Percentiles rank a stretch among this genome's conserved stretches.
These are phyloP conservation scores for Microbotryum saponariae DNA, from an alignment of 1,284 basidiomycete species.

Conservation along the genomic window DNA sequence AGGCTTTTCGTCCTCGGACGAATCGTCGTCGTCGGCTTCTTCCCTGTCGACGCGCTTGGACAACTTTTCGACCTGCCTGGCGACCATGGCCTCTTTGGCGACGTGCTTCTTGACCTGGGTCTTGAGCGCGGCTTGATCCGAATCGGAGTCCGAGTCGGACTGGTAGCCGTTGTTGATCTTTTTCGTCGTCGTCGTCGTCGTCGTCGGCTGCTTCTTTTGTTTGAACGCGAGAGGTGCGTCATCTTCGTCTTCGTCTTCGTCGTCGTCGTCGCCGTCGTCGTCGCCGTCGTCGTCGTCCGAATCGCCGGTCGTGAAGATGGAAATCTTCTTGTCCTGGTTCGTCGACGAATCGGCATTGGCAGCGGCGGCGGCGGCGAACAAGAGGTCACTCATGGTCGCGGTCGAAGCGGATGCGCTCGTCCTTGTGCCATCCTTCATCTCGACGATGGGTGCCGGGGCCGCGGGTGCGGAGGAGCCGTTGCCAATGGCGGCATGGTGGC, in stretches of 20 bases:
- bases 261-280: slow-evolving; percentile 8
- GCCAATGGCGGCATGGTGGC: neutral
- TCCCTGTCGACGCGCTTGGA: slow-evolving; percentile 8
- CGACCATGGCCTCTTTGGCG: slow-evolving; percentile 18
- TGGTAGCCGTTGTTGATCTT: neutral
- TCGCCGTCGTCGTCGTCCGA: slow-evolving; percentile 26
- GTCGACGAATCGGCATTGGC: neutral
- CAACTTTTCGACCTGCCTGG: slow-evolving; percentile 4
- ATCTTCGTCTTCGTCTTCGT: neutral
- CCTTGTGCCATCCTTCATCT: slow-evolving; percentile 15
- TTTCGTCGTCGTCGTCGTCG: neutral
- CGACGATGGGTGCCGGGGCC: slow-evolving; percentile 3
- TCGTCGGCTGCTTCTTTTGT: neutral
- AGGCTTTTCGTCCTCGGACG: slow-evolving; percentile 61
- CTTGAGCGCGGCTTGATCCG: slow-evolving; percentile 11
- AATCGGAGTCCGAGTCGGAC: neutral
- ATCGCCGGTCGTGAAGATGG: slow-evolving; percentile 29
- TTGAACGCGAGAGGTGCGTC: slow-evolving; percentile 33
- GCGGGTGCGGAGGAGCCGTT: slow-evolving; percentile 2
- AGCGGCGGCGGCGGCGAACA: neutral
- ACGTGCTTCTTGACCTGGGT: slow-evolving; percentile 38
- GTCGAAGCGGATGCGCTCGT: slow-evolving; percentile 20
- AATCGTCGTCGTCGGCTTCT: slow-evolving; percentile 9
- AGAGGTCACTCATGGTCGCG: slow-evolving; percentile 17
- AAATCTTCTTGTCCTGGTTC: slow-evolving; percentile 30